Percentiles rank a stretch among this genome's conserved stretches.
These are phyloP conservation scores for Alternaria sp. DNA, from an alignment of 2,329 filamentous ascomycete genomes.

Conservation along the genomic window DNA sequence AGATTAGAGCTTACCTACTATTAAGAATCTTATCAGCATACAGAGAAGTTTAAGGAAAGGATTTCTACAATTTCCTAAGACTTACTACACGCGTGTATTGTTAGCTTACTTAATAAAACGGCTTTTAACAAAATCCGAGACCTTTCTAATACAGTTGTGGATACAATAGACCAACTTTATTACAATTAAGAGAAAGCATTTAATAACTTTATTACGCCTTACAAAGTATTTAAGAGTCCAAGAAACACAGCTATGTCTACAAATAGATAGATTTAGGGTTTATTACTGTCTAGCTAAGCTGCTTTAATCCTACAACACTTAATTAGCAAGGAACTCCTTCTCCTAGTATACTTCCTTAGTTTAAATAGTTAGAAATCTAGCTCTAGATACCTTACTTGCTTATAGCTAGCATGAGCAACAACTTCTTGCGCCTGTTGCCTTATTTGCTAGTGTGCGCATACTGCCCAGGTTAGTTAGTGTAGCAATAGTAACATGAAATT, in stretches of 20 bases:
- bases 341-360: background rate
- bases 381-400: constrained; percentile 22
- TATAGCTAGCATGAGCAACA: constrained; percentile 16
- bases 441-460: constrained; percentile 19
- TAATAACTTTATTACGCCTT: constrained; percentile 22
- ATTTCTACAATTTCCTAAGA: constrained; percentile 17
- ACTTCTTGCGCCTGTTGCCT: constrained; percentile 11
- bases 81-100: constrained; percentile 24
- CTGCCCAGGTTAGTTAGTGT: constrained; percentile 15
- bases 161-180: constrained; percentile 14
- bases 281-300: constrained; percentile 5
- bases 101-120: constrained; percentile 16
- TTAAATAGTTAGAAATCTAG: constrained; percentile 25
- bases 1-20: constrained; percentile 26
- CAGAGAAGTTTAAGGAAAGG: constrained; percentile 21
- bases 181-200: constrained; percentile 16
- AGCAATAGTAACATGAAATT: constrained; percentile 7
- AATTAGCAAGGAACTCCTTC: constrained; percentile 13
- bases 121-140: constrained; percentile 19
- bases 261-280: constrained; percentile 16
- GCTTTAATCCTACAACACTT: constrained; percentile 15
- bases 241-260: constrained; percentile 9
- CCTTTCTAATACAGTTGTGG: constrained; percentile 13
- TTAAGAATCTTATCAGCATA: constrained; percentile 18
- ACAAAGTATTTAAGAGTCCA: constrained; percentile 13